Percentiles rank a stretch among this genome's conserved stretches.
Evolutionary conservation across 495 filamentous ascomycete species (phyloP).

Genomic region (Aspergillus egyptiacus): DNA sequence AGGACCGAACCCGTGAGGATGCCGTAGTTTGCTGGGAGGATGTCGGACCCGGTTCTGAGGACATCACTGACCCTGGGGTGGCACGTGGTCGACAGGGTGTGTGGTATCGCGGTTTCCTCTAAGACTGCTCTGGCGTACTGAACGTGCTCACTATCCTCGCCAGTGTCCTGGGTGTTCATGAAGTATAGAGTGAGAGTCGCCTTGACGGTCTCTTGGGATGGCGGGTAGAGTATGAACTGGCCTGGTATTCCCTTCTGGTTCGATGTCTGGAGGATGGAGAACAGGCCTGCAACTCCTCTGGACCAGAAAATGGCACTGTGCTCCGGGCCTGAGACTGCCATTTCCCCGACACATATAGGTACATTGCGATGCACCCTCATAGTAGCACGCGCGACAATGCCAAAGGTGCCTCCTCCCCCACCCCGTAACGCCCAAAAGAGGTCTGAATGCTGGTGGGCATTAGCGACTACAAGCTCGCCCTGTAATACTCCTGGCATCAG

Average conservation of each 20-base stretch:
- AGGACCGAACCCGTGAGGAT: background rate
- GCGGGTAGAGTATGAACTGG: too few relatives aligned
- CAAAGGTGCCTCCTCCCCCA: constrained; percentile 43
- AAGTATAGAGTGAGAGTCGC: background rate
- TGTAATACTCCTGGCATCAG: too few relatives aligned
- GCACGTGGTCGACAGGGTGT: background rate
- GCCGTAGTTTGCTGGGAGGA: background rate
- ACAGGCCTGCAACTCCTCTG: too few relatives aligned
- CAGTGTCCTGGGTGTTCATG: background rate
- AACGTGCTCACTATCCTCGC: background rate
- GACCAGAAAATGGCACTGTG: too few relatives aligned
- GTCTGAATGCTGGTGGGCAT: constrained; percentile 40
- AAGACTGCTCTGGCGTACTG: background rate
- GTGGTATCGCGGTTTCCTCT: background rate
- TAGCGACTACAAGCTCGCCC: constrained; percentile 34
- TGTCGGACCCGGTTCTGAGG: background rate
- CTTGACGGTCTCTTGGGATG: too few relatives aligned
- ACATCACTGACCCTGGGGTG: background rate
- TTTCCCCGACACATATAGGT: too few relatives aligned
- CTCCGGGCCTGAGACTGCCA: too few relatives aligned
- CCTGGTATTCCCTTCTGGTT: too few relatives aligned
- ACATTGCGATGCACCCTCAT: constrained; percentile 28
- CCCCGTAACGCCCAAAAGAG: constrained; percentile 55
- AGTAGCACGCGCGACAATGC: constrained; percentile 42
- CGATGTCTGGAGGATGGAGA: too few relatives aligned